A percentile compares a stretch with the other conserved stretches of the same genome.
phyloP scores from a whole-genome alignment of 2,329 filamentous ascomycete genomes.

The Pseudocercospora macadamiae region DNA sequence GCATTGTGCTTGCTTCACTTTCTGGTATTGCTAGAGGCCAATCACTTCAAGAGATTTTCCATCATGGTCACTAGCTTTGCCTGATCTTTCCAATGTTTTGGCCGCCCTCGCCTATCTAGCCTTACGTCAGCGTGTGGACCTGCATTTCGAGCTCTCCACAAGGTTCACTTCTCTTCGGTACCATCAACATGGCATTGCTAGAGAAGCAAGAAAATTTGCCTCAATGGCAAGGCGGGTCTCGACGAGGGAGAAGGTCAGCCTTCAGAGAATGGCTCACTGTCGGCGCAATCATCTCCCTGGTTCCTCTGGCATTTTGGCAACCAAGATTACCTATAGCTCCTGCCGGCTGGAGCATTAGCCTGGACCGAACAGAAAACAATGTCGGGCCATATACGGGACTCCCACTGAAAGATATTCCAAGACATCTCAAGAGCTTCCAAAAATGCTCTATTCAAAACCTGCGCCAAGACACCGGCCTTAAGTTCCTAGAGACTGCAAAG shows the following conservation, averaged over 20 bases:
- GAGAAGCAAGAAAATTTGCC: not conserved
- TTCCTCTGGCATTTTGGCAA: not conserved
- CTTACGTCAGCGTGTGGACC: too few species aligned
- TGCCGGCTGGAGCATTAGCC: not conserved
- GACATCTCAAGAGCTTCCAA: slow-evolving; percentile 36
- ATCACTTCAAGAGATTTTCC: too few species aligned
- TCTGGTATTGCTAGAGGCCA: too few species aligned
- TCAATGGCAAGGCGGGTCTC: not conserved
- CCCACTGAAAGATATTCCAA: slow-evolving; percentile 18
- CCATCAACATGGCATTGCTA: not conserved
- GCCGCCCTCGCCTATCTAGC: too few species aligned
- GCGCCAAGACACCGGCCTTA: slow-evolving; percentile 45
- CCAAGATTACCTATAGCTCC: not conserved
- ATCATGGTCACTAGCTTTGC: too few species aligned
- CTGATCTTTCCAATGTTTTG: too few species aligned
- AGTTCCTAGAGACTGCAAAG: slow-evolving; percentile 54
- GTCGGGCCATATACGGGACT: not conserved
- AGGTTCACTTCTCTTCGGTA: not conserved
- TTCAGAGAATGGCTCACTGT: not conserved
- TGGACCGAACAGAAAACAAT: not conserved
- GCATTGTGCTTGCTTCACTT: too few species aligned
- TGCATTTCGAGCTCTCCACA: not conserved
- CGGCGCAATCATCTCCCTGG: not conserved
- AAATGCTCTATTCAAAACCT: slow-evolving; percentile 59
- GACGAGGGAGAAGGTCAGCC: not conserved